phyloP scores from a whole-genome alignment of 805 yeast genomes.

The Suhomyces kilbournensis region DNA sequence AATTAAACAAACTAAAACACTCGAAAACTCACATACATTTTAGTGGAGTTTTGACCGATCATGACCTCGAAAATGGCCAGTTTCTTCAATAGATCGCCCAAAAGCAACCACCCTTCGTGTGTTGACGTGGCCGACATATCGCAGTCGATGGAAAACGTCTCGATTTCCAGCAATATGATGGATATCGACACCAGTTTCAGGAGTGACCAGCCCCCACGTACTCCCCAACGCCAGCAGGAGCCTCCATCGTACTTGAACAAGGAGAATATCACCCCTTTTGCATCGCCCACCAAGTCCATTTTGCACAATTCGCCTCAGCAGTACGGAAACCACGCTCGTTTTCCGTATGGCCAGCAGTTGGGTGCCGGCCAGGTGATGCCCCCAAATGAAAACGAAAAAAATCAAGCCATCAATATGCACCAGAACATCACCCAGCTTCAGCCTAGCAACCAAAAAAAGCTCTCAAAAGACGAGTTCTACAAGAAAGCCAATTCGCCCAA shows the following conservation, averaged over 20 bases:
- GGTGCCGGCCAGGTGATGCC: conserved; percentile 5
- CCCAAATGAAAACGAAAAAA: background rate
- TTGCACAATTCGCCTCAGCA: conserved; percentile 28
- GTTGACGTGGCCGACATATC: conserved; percentile 36
- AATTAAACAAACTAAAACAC: too few species aligned
- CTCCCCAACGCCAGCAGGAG: conserved; percentile 11
- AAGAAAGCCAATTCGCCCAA: conserved; percentile 64
- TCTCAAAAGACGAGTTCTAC: conserved; percentile 46
- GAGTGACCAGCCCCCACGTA: conserved; percentile 10
- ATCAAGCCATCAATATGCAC: conserved; percentile 16
- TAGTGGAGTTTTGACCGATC: background rate
- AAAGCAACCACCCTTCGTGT: conserved; percentile 13
- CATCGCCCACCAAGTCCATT: conserved; percentile 36
- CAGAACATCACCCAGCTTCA: conserved; percentile 33
- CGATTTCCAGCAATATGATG: conserved; percentile 34
- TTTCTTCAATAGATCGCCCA: conserved; percentile 18
- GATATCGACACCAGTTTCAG: conserved; percentile 36
- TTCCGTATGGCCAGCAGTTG: conserved; percentile 9
- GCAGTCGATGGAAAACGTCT: conserved; percentile 43
- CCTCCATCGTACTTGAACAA: conserved; percentile 22
- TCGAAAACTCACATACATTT: background rate
- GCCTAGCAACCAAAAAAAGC: conserved; percentile 17
- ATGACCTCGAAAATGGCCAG: conserved; percentile 12
- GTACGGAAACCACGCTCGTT: conserved; percentile 7
- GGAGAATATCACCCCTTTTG: conserved; percentile 35